phyloP scores from a whole-genome alignment of 1,284 basidiomycete species.

The Termitomyces sp. region DNA sequence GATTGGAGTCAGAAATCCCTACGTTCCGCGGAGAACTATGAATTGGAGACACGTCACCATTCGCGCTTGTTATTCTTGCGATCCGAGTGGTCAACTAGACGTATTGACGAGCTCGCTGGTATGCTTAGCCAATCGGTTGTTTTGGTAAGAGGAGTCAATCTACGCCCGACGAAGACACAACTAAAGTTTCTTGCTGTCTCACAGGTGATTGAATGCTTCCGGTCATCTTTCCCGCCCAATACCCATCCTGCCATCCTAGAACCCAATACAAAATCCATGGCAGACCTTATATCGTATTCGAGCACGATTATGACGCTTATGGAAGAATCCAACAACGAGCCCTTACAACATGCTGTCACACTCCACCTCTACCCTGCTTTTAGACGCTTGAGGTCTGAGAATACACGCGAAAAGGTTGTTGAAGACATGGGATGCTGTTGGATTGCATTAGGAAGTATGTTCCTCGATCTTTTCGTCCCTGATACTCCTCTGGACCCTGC shows the following conservation, averaged over 20 bases:
- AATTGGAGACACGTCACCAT: slow-evolving; percentile 29
- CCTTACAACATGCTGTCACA: slow-evolving; percentile 15
- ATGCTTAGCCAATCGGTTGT: slow-evolving; percentile 35
- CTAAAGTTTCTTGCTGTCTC: slow-evolving; percentile 20
- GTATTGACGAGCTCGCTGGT: slow-evolving; percentile 35
- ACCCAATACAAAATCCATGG: slow-evolving; percentile 4
- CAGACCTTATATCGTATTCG: slow-evolving; percentile 12
- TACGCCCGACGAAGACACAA: not conserved
- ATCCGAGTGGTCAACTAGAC: slow-evolving; percentile 28
- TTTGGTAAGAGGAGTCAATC: slow-evolving; percentile 28
- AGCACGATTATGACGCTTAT: slow-evolving; percentile 18
- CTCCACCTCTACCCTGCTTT: slow-evolving; percentile 14
- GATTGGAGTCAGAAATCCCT: slow-evolving; percentile 30
- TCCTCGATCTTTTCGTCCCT: slow-evolving; percentile 79
- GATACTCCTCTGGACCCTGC: slow-evolving; percentile 87
- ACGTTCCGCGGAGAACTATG: slow-evolving; percentile 27
- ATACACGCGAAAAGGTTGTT: slow-evolving; percentile 7
- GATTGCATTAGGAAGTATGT: slow-evolving; percentile 56
- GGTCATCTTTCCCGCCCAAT: slow-evolving; percentile 29
- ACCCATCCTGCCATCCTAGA: slow-evolving; percentile 9
- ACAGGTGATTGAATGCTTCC: slow-evolving; percentile 34
- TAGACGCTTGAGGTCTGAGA: slow-evolving; percentile 10
- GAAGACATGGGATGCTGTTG: slow-evolving; percentile 52
- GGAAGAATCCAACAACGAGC: slow-evolving; percentile 20
- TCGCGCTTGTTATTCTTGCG: slow-evolving; percentile 31